Base-by-base conservation (phyloP, 2,329 filamentous ascomycete genomes). In the Fusarium sororula region DNA sequence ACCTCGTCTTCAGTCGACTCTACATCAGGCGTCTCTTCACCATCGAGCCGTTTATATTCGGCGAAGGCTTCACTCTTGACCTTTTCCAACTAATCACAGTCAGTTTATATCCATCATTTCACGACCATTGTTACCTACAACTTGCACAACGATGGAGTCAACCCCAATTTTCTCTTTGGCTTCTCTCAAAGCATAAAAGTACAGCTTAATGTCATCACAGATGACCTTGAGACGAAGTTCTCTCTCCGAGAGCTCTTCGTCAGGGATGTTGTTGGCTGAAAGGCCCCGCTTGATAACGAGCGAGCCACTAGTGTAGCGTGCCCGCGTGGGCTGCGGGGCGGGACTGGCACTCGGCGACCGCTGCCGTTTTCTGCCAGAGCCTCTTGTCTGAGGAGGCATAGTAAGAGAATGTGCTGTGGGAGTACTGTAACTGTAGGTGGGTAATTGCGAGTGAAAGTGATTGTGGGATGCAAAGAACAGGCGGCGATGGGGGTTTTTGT, bases 61-160 rank as follows among this genome's bases (percentile, higher is more conserved):
- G 32, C 32, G 0, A 35, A 6, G 0, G 32, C 32, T 35, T 35
- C 14, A 0, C 0, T 1, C 17, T 14, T 9, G 12, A 20, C 24
- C 18, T 45, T 45, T 1, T 17, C 8, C 3, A 45, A 45, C 42
- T 45, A 26, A 13, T 14, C 17, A 26, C 12, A 45, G 17, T 45
- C 17, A 45, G 1, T 13, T 13, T 20, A 0, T 8, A 13, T 45
- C 42, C 4, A 45, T 13, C 17, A 26, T 3, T 6, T 24, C n/a
- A 20, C 3, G 24, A 45, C 24, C 3, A 9, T 24, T 6, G 14
- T 35, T 6, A 35, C 32, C 32, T 35, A 35, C 32, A 0, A 35
- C 32, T 15, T 35, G 0, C 1, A 35, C 32, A 35, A 35, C 32
- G 14, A 0, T 1, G 1, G 6, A 35, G 14, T 15, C 14, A 3